Base-by-base conservation (phyloP, 306 rosid species). In the Citrullus mucosospermus region DNA sequence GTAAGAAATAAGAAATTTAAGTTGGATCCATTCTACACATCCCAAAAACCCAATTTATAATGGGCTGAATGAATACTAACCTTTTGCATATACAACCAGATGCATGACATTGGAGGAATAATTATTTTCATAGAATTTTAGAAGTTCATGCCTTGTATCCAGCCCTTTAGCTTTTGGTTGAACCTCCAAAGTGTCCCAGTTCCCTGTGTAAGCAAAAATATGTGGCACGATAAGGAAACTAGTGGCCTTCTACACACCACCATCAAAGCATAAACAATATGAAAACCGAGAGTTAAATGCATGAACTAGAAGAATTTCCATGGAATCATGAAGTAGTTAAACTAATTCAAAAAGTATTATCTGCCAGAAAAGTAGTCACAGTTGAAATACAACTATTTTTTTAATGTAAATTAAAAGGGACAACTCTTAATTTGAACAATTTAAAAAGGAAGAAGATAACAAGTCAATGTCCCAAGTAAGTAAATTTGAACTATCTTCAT, bases 161-260 rank as follows among this genome's bases (percentile, higher is more conserved):
- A 92, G 11, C 75, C 99, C 99, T 78, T 84, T 91, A 46, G 87
- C 90, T 84, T 90, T 95, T 25, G 99, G 99, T 81, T 81, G 87
- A 83, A 91, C 96, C 83, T 91, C 97, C 97, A 95, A 85, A 60
- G 99, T 95, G 50, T 95, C 97, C 99, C 93, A 91, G 78, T 85
- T 95, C 80, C 99, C 99, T 95, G 68, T 48, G 41, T 9, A 73
- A 48, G 30, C 30, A 73, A 32, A 41, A 73, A 51, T 30, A 30
- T 48, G 44, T 8, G 20, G 46, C 16, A 50, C 28, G 50, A 13
- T 73, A 73, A 73, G 77, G 43, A 72, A 50, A 73, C 61, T 51
- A 30, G 61, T 30, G 46, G 44, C 77, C 55, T 72, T 22, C 58
- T 73, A 51, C 20, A 73, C 76, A 48, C 55, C 8, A 17, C 12